Base-by-base conservation (phyloP, 495 filamentous ascomycete genomes). In the Hamigera avellanea region DNA sequence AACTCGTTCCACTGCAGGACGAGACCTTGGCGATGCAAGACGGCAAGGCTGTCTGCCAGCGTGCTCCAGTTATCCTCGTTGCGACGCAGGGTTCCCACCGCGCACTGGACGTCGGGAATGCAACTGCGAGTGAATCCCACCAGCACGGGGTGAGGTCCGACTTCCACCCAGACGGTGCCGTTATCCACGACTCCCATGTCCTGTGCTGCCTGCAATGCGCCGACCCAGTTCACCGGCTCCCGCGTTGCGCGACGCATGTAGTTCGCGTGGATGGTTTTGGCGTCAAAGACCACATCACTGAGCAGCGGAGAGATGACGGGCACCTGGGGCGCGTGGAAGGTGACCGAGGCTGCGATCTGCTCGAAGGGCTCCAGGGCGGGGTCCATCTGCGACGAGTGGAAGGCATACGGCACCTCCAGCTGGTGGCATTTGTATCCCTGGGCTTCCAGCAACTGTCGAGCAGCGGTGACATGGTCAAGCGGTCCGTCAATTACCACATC, bases 1-100 rank as follows among this genome's bases (percentile, higher is more conserved):
- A 70, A 82, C 46, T 81, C 81, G 39, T 70, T 70, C 77, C 80
- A 89, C 47, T 73, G 51, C 29, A 85, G 45, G 10, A 69, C 62
- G 8, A 78, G 41, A 9, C 83, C 80, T 6, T 55, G 60, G 2
- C 47, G 49, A 46, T 85, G 69, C n/a, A 86, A 54, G 1, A 62
- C 56, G 30, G 60, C 53, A 1, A 86, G 44, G n/a, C 57, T 72
- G 5, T 49, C 41, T 0, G 69, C 59, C 3, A 88, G 48, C 2
- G 68, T 77, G 44, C 64, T 67, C 62, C 70, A 84, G 14, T 46
- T 47, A 37, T 70, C 52, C 14, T 67, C 62, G 8, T 48, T 43
- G 0, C 56, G 54, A 2, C 54, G 59, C 8, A 71, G 34, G 1
- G 62, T 64, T 2, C 76, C 61, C 2, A 72, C 53, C 13, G 64